A percentile compares a stretch with the other conserved stretches of the same genome.
Conservation (phyloP, 345 rosid species). For the Conringia planisiliqua region DNA sequence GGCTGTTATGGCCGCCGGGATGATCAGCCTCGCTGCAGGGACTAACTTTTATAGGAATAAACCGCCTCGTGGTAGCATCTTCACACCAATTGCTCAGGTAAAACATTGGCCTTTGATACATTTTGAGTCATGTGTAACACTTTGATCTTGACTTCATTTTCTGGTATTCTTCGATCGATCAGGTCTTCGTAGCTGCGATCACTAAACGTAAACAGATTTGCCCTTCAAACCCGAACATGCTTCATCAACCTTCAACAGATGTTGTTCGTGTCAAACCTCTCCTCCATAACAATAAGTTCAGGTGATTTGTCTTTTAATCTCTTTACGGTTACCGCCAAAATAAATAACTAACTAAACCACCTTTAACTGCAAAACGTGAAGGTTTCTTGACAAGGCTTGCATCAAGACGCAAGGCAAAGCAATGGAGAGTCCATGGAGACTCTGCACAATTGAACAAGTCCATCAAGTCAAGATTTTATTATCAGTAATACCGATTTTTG, state of each 20-base stretch:
- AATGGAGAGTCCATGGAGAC: constrained; percentile 82
- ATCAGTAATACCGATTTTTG: constrained; percentile 52
- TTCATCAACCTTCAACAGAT: constrained; percentile 46
- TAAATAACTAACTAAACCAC: not conserved
- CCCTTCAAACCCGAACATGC: constrained; percentile 57
- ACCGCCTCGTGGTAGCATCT: constrained; percentile 70
- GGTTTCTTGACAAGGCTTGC: constrained; percentile 95
- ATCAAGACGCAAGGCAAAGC: constrained; percentile 53
- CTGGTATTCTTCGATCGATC: not conserved
- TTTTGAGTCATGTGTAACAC: not conserved
- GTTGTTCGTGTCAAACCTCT: constrained; percentile 17
- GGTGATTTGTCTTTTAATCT: constrained; percentile 34
- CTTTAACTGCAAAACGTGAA: constrained; percentile 19
- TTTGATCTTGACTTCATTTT: constrained; percentile 2
- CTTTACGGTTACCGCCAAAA: not conserved
- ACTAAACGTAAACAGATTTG: constrained; percentile 63
- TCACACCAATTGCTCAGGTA: constrained; percentile 90
- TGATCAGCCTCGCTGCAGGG: constrained; percentile 63
- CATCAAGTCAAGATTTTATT: constrained; percentile 59
- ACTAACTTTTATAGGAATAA: constrained; percentile 58
- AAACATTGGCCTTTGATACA: not conserved
- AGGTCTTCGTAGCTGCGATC: constrained; percentile 87
- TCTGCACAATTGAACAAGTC: constrained; percentile 68
- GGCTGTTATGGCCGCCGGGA: constrained; percentile 75
- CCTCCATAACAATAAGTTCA: constrained; percentile 61